Evolutionary conservation across 2,329 filamentous ascomycete genomes (phyloP).

Genomic region (Dactylellina sp.): DNA sequence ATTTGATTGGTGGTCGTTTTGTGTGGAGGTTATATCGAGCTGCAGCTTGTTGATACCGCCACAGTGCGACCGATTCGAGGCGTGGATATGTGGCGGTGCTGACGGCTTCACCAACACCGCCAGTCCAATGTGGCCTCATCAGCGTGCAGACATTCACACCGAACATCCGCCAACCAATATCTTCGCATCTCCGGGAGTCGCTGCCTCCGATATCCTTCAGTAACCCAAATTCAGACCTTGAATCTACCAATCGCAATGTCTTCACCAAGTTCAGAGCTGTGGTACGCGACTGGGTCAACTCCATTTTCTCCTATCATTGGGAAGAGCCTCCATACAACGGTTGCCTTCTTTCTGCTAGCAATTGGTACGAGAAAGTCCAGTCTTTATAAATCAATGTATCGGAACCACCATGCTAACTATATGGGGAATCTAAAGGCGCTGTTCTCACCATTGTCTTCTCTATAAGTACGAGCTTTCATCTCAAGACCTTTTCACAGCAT

Average conservation of each 20-base stretch:
- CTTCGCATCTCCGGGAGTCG: background rate
- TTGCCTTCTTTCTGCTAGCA: conserved; percentile 81
- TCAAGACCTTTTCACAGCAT: conserved; percentile 36
- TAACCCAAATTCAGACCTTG: conserved; percentile 11
- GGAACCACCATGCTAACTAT: conserved; percentile 36
- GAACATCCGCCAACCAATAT: background rate
- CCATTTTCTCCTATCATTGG: conserved; percentile 83
- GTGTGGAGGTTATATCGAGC: background rate
- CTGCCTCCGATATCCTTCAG: background rate
- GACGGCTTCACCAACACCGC: conserved; percentile 14
- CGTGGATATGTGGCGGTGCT: conserved; percentile 23
- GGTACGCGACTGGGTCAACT: conserved; percentile 89
- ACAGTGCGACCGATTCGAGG: too few relatives aligned
- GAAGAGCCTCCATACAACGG: conserved; percentile 76
- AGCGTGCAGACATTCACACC: conserved; percentile 1
- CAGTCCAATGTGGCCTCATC: conserved; percentile 27
- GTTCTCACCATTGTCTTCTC: conserved; percentile 82
- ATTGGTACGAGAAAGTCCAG: conserved; percentile 66
- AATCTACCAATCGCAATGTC: conserved; percentile 66
- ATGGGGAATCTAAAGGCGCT: conserved; percentile 67
- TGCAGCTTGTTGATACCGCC: too few relatives aligned
- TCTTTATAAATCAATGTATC: conserved; percentile 12
- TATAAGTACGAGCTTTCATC: conserved; percentile 83
- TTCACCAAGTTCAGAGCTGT: conserved; percentile 73
- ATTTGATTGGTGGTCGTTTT: conserved; percentile 3